phyloP scores from a whole-genome alignment of 2,329 filamentous ascomycete genomes.

The Xenosphaeropsis pyriputrescens region DNA sequence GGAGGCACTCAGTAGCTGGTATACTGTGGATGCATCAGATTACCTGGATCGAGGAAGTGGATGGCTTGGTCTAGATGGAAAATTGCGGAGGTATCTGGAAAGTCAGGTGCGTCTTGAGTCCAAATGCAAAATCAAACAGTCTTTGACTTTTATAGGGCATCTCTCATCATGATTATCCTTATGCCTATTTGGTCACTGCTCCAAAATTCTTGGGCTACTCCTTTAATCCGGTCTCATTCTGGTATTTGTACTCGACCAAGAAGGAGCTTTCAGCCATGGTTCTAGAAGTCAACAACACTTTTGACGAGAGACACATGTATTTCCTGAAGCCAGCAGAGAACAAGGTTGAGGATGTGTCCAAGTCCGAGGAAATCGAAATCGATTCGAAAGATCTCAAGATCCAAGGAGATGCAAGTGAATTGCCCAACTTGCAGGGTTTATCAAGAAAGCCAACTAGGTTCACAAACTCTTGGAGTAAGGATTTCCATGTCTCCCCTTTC shows the following conservation, averaged over 20 bases:
- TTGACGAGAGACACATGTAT: constrained; percentile 56
- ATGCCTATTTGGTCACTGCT: constrained; percentile 58
- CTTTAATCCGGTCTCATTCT: constrained; percentile 67
- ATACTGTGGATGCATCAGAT: constrained; percentile 41
- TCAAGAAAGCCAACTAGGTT: constrained; percentile 18
- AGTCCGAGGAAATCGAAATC: not conserved
- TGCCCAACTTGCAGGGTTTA: not conserved
- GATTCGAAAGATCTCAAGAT: not conserved
- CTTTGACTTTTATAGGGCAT: constrained; percentile 27
- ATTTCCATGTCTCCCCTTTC: constrained; percentile 67
- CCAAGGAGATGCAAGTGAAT: not conserved
- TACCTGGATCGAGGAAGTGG: constrained; percentile 41
- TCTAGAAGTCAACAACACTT: constrained; percentile 65
- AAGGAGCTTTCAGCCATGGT: constrained; percentile 48
- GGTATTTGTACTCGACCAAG: constrained; percentile 55
- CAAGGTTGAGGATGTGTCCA: constrained; percentile 4
- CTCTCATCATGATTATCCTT: constrained; percentile 43
- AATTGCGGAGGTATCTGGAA: constrained; percentile 43
- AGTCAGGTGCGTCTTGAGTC: constrained; percentile 28
- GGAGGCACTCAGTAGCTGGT: constrained; percentile 23
- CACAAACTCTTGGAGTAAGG: constrained; percentile 45
- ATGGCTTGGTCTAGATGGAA: constrained; percentile 41
- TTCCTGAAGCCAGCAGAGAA: constrained; percentile 28
- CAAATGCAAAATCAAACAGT: not conserved
- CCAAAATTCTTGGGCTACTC: constrained; percentile 54